Base-by-base conservation (phyloP, 208 protist species). In the Leishmania mexicana region DNA sequence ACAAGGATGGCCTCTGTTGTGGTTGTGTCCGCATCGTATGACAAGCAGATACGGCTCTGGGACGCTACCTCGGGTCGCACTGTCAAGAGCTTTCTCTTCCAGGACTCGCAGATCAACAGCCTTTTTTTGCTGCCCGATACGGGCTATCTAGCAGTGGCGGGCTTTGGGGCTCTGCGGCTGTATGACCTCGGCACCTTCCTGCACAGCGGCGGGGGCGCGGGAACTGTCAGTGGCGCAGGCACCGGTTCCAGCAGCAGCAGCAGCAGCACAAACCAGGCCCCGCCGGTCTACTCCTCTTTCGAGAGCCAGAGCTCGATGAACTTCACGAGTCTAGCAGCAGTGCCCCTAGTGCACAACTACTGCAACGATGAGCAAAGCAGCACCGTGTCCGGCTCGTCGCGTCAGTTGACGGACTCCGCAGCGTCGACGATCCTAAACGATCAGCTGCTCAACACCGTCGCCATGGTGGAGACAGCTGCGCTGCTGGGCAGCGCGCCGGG, bases 31-130 rank as follows among this genome's bases (percentile, higher is more conserved):
- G 94, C 94, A 17, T 97, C 94, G 5, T 97, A 97, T 68, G 94
- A 97, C 80, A 96, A 95, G 81, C 90, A 97, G 79, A 89, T 97
- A 38, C 94, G 92, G 47, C 87, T 95, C 60, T 97, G 94, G 93
- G 92, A 97, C 68, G 88, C 87, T 0, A 84, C 89, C 0, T 88
- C 87, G 1, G 91, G 92, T n/a, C 91, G 93, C 54, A 96, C 88
- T 0, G 84, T 95, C 42, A 88, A 93, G 65, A 87, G 83, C 83
- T 94, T 97, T 73, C 71, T 86, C 2, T 97, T 97, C 68, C 86
- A 87, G 38, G 94, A 96, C 80, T 95, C 91, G 19, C 94, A 97
- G 78, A 88, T 97, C 42, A 97, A 97, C 81, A 86, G 84, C n/a
- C 58, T 97, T 17, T 84, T 87, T 19, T 28, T 94, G 2, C 78